Conservation (phyloP, 441 rosid species). For the Omphalea diandra region DNA sequence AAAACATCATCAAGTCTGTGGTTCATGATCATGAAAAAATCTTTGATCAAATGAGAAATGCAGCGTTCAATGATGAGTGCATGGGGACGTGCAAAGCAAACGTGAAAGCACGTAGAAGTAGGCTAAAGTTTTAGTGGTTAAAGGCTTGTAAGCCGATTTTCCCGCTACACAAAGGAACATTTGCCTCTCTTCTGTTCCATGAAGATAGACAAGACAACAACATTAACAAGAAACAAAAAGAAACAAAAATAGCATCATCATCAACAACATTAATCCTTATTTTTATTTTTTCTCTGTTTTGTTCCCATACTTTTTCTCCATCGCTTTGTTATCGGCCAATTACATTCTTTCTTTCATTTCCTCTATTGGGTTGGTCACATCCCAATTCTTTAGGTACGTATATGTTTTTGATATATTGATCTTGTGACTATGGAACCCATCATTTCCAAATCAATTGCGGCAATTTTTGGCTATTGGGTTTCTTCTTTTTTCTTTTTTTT, state of each 20-base stretch:
- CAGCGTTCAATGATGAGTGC: no score
- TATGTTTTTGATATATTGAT: no score
- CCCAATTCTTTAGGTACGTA: constrained; percentile 24
- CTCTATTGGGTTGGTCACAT: constrained; percentile 18
- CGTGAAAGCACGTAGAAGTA: constrained; percentile 37
- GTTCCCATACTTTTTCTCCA: background rate
- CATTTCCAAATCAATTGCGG: no score
- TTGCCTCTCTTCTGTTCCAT: constrained; percentile 20
- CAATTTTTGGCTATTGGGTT: background rate
- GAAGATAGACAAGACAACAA: constrained; percentile 21
- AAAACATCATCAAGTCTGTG: no score
- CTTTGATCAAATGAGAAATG: no score
- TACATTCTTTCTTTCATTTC: constrained; percentile 1
- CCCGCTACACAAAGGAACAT: constrained; percentile 36
- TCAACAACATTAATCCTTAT: background rate
- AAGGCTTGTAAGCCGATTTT: constrained; percentile 37
- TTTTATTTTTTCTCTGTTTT: background rate
- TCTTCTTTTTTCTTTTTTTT: no score
- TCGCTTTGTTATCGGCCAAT: constrained; percentile 2
- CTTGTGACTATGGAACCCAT: no score
- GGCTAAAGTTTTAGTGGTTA: constrained; percentile 30
- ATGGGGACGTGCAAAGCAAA: constrained; percentile 21
- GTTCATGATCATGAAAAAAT: no score
- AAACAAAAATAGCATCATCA: constrained; percentile 7
- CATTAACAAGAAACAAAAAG: background rate